phyloP scores from a whole-genome alignment of 1,284 basidiomycete species.

The Moesziomyces aphidis region DNA sequence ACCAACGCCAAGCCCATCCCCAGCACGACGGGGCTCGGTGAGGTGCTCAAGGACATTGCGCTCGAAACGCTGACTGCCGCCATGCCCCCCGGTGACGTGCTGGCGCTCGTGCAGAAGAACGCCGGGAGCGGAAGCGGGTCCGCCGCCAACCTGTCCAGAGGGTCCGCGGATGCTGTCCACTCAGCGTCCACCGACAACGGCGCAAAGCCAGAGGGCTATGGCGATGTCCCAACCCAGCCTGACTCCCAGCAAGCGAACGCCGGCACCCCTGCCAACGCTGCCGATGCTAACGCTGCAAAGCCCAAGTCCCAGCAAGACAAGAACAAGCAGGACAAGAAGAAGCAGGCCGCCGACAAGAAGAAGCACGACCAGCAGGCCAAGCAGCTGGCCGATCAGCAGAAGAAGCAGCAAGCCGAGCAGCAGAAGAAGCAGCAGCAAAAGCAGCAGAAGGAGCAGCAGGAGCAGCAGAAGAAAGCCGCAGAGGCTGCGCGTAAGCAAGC shows the following conservation, averaged over 20 bases:
- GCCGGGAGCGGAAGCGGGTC: conserved; percentile 7
- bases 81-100: conserved; percentile 22
- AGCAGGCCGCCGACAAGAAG: not conserved
- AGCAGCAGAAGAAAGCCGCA: not conserved
- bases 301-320: not conserved
- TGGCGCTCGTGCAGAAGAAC: conserved; percentile 1
- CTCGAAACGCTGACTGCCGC: conserved; percentile 10
- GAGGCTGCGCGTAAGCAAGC: not conserved
- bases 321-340: not conserved
- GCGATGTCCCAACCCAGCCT: no score
- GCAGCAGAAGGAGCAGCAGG: not conserved
- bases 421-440: not conserved
- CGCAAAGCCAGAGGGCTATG: no score
- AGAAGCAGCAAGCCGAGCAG: not conserved
- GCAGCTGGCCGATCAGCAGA: not conserved
- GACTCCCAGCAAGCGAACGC: no score
- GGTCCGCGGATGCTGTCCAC: not conserved
- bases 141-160: not conserved
- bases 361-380: not conserved
- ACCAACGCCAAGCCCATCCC: conserved; percentile 22
- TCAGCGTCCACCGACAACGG: no score
- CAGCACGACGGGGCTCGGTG: conserved; percentile 16
- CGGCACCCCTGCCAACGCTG: no score
- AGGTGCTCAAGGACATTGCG: conserved; percentile 27
- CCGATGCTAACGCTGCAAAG: not conserved